Percentiles rank a stretch among this genome's conserved stretches.
Evolutionary conservation across 768 basidiomycete genomes (phyloP).

Genomic region (Dacryopinax spathularia): DNA sequence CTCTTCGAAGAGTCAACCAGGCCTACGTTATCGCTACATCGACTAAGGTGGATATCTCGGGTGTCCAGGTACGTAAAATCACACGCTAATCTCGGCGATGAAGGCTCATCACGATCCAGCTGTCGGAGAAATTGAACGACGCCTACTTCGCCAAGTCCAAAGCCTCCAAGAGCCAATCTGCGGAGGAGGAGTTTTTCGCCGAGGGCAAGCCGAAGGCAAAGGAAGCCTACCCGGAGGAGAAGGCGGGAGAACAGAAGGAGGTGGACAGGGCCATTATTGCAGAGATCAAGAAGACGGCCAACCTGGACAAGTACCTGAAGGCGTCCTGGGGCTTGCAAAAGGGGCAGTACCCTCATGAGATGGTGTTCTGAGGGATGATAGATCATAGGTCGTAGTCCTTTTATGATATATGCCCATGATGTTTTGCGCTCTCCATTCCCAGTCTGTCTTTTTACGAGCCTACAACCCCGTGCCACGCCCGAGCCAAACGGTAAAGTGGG

Average conservation of each 20-base stretch:
- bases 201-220: conserved; percentile 86
- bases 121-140: conserved; percentile 85
- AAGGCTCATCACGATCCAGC: conserved; percentile 28
- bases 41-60: conserved; percentile 72
- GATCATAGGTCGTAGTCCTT: neutral
- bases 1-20: conserved; percentile 93
- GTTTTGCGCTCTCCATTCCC: no score
- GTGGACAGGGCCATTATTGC: conserved; percentile 66
- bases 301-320: conserved; percentile 84
- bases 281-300: conserved; percentile 79
- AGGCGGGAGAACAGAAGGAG: conserved; percentile 81
- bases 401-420: neutral
- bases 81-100: neutral
- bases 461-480: no score
- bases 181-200: conserved; percentile 95
- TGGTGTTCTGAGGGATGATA: conserved; percentile 80
- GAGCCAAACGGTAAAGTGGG: no score
- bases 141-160: conserved; percentile 79
- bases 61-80: conserved; percentile 47
- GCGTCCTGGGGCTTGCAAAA: conserved; percentile 88
- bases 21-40: conserved; percentile 98
- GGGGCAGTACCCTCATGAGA: conserved; percentile 91
- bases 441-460: no score
- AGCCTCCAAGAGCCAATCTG: conserved; percentile 54
- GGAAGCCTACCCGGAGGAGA: conserved; percentile 71